Evolutionary conservation across 495 filamentous ascomycete species (phyloP).

Genomic region (Xylaria flabelliformis): DNA sequence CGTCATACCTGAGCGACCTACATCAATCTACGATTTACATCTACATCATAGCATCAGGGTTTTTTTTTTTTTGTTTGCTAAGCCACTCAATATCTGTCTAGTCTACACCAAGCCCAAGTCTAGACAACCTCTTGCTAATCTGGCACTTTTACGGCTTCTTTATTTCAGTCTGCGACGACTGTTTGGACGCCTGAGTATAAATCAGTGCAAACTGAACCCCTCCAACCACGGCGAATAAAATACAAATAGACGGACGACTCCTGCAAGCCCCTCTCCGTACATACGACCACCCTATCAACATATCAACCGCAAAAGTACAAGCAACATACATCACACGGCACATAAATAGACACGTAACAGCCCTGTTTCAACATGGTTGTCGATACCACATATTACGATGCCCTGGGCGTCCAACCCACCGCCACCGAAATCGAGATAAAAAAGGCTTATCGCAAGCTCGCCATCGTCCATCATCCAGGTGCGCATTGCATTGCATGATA

Average conservation of each 20-base stretch:
- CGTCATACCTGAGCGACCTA: conserved; percentile 17
- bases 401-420: conserved; percentile 82
- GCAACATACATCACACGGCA: background rate
- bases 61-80: background rate
- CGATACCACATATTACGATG: conserved; percentile 89
- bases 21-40: background rate
- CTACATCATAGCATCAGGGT: conserved; percentile 8
- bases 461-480: conserved; percentile 75
- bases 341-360: background rate
- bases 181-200: background rate
- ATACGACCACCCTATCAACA: background rate
- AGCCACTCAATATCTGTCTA: background rate
- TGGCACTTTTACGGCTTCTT: background rate
- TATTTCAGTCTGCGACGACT: background rate
- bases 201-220: background rate
- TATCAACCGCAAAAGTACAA: background rate
- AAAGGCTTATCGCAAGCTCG: conserved; percentile 97
- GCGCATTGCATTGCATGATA: conserved; percentile 16
- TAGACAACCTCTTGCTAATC: conserved; percentile 7
- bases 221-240: conserved; percentile 4
- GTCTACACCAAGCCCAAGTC: background rate
- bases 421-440: conserved; percentile 98
- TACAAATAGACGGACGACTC: background rate
- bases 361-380: conserved; percentile 68
- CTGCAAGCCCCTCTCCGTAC: background rate